Conservation (phyloP, 2,329 filamentous ascomycete species). For the Hawksworthiomyces lignivorus region DNA sequence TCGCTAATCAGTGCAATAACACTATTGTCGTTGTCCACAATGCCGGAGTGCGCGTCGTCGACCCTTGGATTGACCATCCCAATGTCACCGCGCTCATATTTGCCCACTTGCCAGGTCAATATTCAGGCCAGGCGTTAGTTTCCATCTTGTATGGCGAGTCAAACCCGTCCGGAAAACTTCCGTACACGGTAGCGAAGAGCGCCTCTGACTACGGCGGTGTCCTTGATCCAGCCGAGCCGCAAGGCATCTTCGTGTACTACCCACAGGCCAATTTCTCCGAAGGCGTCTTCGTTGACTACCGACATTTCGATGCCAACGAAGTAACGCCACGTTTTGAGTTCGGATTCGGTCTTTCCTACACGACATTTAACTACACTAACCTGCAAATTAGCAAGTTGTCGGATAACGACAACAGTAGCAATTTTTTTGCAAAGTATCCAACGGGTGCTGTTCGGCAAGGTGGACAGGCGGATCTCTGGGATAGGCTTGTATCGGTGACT, state of each 20-base stretch:
- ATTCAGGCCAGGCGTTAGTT: constrained; percentile 48
- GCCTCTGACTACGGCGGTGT: constrained; percentile 46
- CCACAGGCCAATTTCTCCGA: constrained; percentile 43
- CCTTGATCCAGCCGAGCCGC: constrained; percentile 29
- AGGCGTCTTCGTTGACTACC: constrained; percentile 46
- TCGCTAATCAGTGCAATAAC: constrained; percentile 51
- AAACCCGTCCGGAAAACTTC: constrained; percentile 50
- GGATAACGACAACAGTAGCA: constrained; percentile 11
- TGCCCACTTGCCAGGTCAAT: constrained; percentile 56
- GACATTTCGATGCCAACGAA: constrained; percentile 41
- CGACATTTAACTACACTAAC: constrained; percentile 39
- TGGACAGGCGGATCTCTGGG: constrained; percentile 39
- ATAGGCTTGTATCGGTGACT: constrained; percentile 31
- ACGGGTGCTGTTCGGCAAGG: constrained; percentile 32
- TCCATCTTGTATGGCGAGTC: constrained; percentile 49
- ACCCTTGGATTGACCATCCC: constrained; percentile 51
- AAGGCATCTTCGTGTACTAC: constrained; percentile 43
- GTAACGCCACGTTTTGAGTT: constrained; percentile 46
- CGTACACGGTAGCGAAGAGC: constrained; percentile 51
- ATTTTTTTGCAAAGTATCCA: constrained; percentile 27
- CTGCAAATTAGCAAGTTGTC: constrained; percentile 24
- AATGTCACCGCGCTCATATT: constrained; percentile 58
- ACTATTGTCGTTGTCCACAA: constrained; percentile 61
- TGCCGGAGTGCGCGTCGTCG: constrained; percentile 51
- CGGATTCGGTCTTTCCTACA: constrained; percentile 49